Evolutionary conservation across 192 early-diverging fungal genomes (phyloP).

Genomic region (Lobosporangium transversale): DNA sequence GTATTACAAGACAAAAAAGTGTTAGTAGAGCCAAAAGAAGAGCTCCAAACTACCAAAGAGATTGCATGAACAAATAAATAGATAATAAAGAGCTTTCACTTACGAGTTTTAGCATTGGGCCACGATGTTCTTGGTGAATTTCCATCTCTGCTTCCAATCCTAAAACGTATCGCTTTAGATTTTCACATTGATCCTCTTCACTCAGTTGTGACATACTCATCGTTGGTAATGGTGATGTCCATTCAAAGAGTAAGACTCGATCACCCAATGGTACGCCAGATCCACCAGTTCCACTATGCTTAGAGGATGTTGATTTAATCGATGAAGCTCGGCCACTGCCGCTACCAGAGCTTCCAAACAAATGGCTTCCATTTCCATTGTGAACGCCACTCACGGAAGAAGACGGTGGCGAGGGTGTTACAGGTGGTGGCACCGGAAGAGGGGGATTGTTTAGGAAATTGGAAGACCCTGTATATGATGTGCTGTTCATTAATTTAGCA

Average conservation of each 20-base stretch:
- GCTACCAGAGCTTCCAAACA: constrained; percentile 26
- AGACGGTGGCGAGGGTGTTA: background rate
- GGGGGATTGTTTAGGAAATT: constrained; percentile 1
- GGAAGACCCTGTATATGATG: too few relatives aligned
- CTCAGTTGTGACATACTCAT: constrained; percentile 26
- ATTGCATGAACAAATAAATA: background rate
- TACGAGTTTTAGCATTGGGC: constrained; percentile 59
- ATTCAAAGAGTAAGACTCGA: constrained; percentile 55
- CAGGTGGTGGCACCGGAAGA: constrained; percentile 17
- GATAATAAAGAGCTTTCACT: constrained; percentile 9
- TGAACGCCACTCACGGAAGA: background rate
- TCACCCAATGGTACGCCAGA: constrained; percentile 45
- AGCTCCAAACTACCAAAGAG: background rate
- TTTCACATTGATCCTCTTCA: constrained; percentile 64
- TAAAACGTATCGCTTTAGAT: constrained; percentile 70
- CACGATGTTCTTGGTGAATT: constrained; percentile 71
- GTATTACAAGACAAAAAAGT: background rate
- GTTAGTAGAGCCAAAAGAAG: background rate
- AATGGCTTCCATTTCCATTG: constrained; percentile 23
- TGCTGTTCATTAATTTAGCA: background rate
- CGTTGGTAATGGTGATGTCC: constrained; percentile 61
- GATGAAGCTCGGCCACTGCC: constrained; percentile 32
- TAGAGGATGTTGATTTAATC: constrained; percentile 33
- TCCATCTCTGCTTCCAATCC: constrained; percentile 75
- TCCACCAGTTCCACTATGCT: constrained; percentile 7